Conservation (phyloP, 2,329 filamentous ascomycete species). For the Fusarium austroafricanum region DNA sequence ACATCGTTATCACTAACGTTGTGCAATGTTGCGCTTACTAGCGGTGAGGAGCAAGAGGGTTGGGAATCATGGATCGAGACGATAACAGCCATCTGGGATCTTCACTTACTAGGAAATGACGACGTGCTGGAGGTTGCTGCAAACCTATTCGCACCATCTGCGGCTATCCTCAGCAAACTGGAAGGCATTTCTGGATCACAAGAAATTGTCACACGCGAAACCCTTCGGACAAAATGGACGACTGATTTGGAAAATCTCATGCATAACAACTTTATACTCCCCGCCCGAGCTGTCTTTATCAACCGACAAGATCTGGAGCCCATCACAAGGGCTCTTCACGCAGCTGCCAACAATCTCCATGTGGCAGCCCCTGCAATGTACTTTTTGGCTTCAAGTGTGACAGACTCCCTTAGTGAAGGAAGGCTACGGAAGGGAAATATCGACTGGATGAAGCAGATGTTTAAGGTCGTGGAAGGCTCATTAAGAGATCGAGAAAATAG, state of each 20-base stretch:
- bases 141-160: conserved; percentile 56
- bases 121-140: conserved; percentile 63
- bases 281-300: conserved; percentile 61
- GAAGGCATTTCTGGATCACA: conserved; percentile 46
- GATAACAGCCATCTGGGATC: conserved; percentile 62
- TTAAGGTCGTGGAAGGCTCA: conserved; percentile 48
- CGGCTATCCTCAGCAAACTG: conserved; percentile 56
- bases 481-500: conserved; percentile 43
- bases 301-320: conserved; percentile 56
- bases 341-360: conserved; percentile 51
- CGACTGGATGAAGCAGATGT: conserved; percentile 55
- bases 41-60: conserved; percentile 51
- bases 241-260: conserved; percentile 62
- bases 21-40: conserved; percentile 55
- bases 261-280: conserved; percentile 63
- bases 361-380: conserved; percentile 60
- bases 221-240: conserved; percentile 54
- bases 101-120: conserved; percentile 62
- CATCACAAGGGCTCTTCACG: conserved; percentile 56
- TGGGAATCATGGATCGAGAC: conserved; percentile 61
- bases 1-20: conserved; percentile 59
- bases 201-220: conserved; percentile 20
- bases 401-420: conserved; percentile 40
- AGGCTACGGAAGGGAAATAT: conserved; percentile 51
- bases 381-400: conserved; percentile 52